These are phyloP conservation scores for Lasiosphaeris hirsuta DNA, from an alignment of 495 filamentous ascomycete species.

Conservation along the genomic window DNA sequence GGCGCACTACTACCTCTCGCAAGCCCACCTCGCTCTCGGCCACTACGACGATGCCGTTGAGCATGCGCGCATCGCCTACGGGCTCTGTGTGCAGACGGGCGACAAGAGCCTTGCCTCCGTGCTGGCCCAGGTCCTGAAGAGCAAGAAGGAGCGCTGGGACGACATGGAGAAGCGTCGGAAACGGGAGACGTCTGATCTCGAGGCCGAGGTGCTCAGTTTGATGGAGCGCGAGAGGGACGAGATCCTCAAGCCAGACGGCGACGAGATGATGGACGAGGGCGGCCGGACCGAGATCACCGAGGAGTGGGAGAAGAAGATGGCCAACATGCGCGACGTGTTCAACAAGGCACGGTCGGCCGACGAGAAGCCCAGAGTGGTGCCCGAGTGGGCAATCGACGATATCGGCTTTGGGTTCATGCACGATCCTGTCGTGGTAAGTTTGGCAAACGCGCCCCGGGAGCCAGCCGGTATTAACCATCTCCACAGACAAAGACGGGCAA, in stretches of 20 bases:
- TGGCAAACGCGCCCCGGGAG: neutral
- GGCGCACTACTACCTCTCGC: slow-evolving; percentile 77
- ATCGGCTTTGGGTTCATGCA: slow-evolving; percentile 93
- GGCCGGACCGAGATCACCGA: slow-evolving; percentile 49
- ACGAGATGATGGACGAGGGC: slow-evolving; percentile 39
- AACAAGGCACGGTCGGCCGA: slow-evolving; percentile 50
- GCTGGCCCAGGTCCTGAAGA: slow-evolving; percentile 64
- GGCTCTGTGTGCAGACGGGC: slow-evolving; percentile 57
- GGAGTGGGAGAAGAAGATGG: slow-evolving; percentile 57
- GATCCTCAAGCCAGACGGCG: slow-evolving; percentile 13
- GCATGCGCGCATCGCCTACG: slow-evolving; percentile 70
- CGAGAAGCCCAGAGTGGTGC: slow-evolving; percentile 63
- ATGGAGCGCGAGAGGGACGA: slow-evolving; percentile 32
- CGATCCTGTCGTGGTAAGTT: slow-evolving; percentile 74
- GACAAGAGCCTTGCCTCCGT: slow-evolving; percentile 62
- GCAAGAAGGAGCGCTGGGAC: slow-evolving; percentile 77
- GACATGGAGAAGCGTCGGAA: slow-evolving; percentile 47
- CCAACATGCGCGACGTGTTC: slow-evolving; percentile 57
- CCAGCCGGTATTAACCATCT: slow-evolving; percentile 9
- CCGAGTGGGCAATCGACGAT: slow-evolving; percentile 83
- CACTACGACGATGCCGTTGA: slow-evolving; percentile 72
- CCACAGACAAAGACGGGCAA: slow-evolving; percentile 73
- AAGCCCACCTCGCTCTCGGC: slow-evolving; percentile 72
- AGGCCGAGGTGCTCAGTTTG: slow-evolving; percentile 49
- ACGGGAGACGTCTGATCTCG: slow-evolving; percentile 49